Evolutionary conservation across 441 rosid species (phyloP), one percentile per base, ranked within the genome.

Genomic region (Croton setiger): DNA sequence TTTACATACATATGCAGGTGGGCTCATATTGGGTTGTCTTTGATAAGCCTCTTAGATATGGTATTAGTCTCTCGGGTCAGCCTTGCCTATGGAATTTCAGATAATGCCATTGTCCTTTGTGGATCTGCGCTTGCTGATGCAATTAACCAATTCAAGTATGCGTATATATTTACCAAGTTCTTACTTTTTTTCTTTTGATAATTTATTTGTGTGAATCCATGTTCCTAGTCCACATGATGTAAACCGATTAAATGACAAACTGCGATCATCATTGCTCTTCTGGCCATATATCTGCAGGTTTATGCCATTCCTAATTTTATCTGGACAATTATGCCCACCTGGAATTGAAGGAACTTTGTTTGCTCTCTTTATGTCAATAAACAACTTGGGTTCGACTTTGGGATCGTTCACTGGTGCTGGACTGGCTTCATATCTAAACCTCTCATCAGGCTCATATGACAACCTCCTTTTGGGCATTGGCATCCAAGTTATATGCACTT

Each of bases 261-360:
- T 27, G 59, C 10, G 53, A 52, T 60, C 4, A 49, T 18, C 21
- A 6, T 23, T 56, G 13, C 54, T 52, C n/a, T 57, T 56, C 53
- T 39, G 9, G 44, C 65, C 61, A 27, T 27, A 2, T 63, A 33
- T 49, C 18, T 74, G 69, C 74, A 74, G 78, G 71, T 74, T 74
- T 67, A 69, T 94, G 99, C 97, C 98, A 20, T 94, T 94, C 85
- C 82, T 94, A 73, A 88, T 94, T 72, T 78, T 92, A 78, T 94
- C 99, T 15, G 98, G 97, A 55, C 96, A 90, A 80, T 74, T 85
- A 43, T 92, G 98, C 76, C 99, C 99, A 1, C 98, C 98, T 1
- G 98, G 99, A 70, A 90, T 92, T 0, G 97, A 94, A 79, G 98
- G 99, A 76, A 92, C 97, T 39, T 87, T 94, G 1, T 94, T 94